phyloP scores from a whole-genome alignment of 495 filamentous ascomycete species.

The Neurospora sp. region DNA sequence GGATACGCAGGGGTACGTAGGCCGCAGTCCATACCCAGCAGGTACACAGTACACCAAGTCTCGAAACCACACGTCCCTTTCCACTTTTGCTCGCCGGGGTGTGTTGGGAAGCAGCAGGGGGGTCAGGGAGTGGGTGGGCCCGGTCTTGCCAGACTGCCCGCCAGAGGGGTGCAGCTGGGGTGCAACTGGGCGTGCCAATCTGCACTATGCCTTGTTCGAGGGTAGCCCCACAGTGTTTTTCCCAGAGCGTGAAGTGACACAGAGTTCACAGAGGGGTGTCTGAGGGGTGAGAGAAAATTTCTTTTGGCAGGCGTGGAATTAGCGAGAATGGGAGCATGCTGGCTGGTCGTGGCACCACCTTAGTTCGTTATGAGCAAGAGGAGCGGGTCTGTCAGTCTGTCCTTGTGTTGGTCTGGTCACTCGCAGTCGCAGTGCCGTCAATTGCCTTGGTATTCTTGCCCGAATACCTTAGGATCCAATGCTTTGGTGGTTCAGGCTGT shows the following conservation, averaged over 20 bases:
- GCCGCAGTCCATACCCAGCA: constrained; percentile 2
- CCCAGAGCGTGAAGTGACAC: constrained; percentile 6
- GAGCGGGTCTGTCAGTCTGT: constrained; percentile 13
- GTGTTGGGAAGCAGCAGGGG: constrained; percentile 2
- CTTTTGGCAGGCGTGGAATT: constrained; percentile 16
- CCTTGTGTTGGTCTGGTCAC: background rate
- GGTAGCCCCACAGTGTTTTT: background rate
- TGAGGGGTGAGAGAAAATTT: constrained; percentile 17
- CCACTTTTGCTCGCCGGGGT: background rate
- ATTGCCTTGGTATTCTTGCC: background rate
- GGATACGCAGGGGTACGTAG: constrained; percentile 7
- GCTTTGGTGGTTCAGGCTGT: background rate
- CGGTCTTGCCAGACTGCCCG: constrained; percentile 9
- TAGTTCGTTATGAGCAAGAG: constrained; percentile 17
- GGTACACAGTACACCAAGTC: constrained; percentile 10
- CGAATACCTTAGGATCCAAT: background rate
- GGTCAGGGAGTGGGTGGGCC: constrained; percentile 13
- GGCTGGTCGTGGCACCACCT: constrained; percentile 26
- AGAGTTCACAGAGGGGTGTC: background rate
- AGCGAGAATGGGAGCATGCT: constrained; percentile 9
- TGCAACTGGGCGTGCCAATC: constrained; percentile 5
- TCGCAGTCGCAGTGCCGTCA: background rate
- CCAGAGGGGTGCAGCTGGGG: constrained; percentile 12
- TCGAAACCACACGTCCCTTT: constrained; percentile 1
- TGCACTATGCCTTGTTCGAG: constrained; percentile 20